Conservation (phyloP, 23 red algal genomes). For the Gracilaria vermiculophylla region DNA sequence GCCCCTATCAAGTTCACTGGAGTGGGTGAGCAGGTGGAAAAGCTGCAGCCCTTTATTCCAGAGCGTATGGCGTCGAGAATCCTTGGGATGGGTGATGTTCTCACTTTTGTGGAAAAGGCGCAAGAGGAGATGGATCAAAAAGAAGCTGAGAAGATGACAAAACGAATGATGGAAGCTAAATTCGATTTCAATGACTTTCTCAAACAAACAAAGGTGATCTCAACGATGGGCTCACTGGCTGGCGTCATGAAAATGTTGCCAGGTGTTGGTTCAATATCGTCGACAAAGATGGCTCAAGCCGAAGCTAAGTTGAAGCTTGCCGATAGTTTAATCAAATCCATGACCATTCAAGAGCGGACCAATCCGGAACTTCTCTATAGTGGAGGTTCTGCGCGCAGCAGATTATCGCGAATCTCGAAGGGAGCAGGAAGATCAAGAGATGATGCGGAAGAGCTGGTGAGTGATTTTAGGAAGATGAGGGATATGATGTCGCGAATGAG, state of each 20-base stretch:
- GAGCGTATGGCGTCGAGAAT: constrained; percentile 95
- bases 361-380: constrained; percentile 86
- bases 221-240: constrained; percentile 82
- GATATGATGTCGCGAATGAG: constrained; percentile 90
- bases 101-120: constrained; percentile 93
- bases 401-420: constrained; percentile 74
- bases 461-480: constrained; percentile 84
- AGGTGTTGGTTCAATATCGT: constrained; percentile 69
- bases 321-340: constrained; percentile 91
- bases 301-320: constrained; percentile 86
- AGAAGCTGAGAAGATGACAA: constrained; percentile 87
- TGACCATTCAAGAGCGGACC: constrained; percentile 85
- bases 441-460: constrained; percentile 71
- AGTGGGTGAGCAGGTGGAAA: constrained; percentile 86
- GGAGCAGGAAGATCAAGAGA: constrained; percentile 77
- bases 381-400: constrained; percentile 48
- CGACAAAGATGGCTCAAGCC: constrained; percentile 65
- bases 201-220: constrained; percentile 90
- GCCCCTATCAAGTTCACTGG: constrained; percentile 88
- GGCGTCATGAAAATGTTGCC: constrained; percentile 96
- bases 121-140: constrained; percentile 88
- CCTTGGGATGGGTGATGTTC: constrained; percentile 98
- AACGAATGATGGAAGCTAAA: constrained; percentile 93
- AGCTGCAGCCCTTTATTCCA: constrained; percentile 93
- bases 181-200: constrained; percentile 99